phyloP scores from a whole-genome alignment of 2,329 filamentous ascomycete genomes.

The Tricladium varicosporioides region DNA sequence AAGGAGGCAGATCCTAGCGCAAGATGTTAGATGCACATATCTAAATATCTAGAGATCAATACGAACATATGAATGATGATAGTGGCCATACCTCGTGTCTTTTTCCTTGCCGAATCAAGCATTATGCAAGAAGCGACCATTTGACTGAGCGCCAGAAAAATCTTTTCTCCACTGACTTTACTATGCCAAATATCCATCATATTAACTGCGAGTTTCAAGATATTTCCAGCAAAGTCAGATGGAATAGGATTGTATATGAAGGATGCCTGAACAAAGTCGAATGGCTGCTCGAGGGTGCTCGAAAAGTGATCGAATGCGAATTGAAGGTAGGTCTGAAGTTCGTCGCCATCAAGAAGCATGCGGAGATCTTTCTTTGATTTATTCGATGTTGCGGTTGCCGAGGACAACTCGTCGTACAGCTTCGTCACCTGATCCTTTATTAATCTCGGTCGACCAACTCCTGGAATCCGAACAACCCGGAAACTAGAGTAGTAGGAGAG shows the following conservation, averaged over 20 bases:
- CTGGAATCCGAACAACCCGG: conserved; percentile 8
- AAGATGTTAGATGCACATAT: too few species aligned
- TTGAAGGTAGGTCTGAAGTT: conserved; percentile 7
- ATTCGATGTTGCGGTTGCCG: neutral
- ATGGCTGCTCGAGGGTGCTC: conserved; percentile 4
- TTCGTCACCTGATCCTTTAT: conserved; percentile 7
- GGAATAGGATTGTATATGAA: conserved; percentile 11
- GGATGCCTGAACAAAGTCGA: conserved; percentile 13
- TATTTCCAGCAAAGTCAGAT: conserved; percentile 11
- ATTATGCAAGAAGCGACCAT: conserved; percentile 16
- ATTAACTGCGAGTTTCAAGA: conserved; percentile 14
- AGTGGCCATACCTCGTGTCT: conserved; percentile 6
- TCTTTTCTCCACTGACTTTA: neutral
- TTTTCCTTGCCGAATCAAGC: conserved; percentile 6
- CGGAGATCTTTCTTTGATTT: conserved; percentile 1
- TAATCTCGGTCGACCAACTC: neutral
- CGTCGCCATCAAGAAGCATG: conserved; percentile 4
- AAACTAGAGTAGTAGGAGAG: conserved; percentile 8
- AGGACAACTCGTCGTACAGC: conserved; percentile 3
- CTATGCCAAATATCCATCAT: neutral
- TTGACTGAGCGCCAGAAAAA: conserved; percentile 5
- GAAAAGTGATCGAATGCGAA: conserved; percentile 13
- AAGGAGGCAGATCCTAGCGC: conserved; percentile 2
- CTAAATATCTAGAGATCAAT: neutral
- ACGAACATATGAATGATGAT: too few species aligned